phyloP scores from a whole-genome alignment of 2,329 filamentous ascomycete species.

The Teratosphaeria gauchensis region DNA sequence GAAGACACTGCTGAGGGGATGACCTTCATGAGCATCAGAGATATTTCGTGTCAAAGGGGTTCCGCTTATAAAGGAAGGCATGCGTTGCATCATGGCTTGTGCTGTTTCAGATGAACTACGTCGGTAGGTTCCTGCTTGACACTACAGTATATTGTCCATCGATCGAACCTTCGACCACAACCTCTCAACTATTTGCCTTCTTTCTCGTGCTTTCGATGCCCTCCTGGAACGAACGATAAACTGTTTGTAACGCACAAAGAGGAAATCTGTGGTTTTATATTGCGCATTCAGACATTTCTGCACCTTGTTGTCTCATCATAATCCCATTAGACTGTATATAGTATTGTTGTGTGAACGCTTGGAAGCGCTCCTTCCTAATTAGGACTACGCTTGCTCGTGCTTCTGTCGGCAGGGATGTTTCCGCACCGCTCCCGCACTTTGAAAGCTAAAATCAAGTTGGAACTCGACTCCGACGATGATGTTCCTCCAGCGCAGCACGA shows the following conservation, averaged over 20 bases:
- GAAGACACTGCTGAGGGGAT: no score
- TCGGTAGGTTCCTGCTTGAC: not conserved
- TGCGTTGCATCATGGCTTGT: no score
- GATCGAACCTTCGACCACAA: not conserved
- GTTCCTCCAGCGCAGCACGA: not conserved
- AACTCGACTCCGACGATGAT: not conserved
- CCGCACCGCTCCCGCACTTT: not conserved
- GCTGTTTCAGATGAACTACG: no score
- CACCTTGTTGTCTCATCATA: not conserved
- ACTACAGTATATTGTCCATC: not conserved
- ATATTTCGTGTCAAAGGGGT: no score
- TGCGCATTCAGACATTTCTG: not conserved
- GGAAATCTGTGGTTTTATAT: not conserved
- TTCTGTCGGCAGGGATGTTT: not conserved
- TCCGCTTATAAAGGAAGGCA: no score
- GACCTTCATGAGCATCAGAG: no score
- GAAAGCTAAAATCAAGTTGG: not conserved
- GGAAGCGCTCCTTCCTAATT: not conserved
- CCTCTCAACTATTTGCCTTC: not conserved
- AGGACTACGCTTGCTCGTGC: not conserved
- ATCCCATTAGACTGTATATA: not conserved
- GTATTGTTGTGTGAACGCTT: not conserved
- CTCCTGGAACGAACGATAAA: not conserved
- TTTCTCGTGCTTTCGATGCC: not conserved
- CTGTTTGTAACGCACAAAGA: not conserved